These are phyloP conservation scores for Geranomyces michiganensis DNA, from an alignment of 192 early-diverging fungal species.

Conservation along the genomic window DNA sequence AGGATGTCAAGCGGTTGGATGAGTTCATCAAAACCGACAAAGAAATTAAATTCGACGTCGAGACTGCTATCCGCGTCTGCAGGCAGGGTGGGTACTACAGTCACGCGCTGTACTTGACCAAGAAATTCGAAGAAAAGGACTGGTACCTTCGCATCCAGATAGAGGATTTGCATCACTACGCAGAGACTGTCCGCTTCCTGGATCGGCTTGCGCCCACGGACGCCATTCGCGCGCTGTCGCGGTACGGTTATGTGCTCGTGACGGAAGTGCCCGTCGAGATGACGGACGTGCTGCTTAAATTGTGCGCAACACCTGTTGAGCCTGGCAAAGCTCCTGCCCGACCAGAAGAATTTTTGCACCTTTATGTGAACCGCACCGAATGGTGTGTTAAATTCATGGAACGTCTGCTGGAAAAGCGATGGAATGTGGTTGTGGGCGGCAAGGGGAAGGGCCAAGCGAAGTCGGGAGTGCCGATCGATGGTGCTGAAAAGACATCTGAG, in stretches of 20 bases:
- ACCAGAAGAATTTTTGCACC: slow-evolving; percentile 74
- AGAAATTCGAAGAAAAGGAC: slow-evolving; percentile 79
- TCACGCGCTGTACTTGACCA: slow-evolving; percentile 89
- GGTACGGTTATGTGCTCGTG: slow-evolving; percentile 53
- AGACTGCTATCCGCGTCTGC: slow-evolving; percentile 93
- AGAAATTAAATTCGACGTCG: slow-evolving; percentile 79
- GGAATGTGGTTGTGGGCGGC: slow-evolving; percentile 48
- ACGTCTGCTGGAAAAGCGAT: slow-evolving; percentile 75
- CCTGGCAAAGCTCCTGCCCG: slow-evolving; percentile 6
- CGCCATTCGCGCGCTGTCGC: slow-evolving; percentile 31
- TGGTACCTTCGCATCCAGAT: slow-evolving; percentile 87
- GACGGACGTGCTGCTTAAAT: slow-evolving; percentile 50
- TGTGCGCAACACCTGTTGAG: slow-evolving; percentile 36
- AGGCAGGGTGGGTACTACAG: slow-evolving; percentile 86
- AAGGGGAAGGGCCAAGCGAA: slow-evolving; percentile 19
- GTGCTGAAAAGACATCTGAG: slow-evolving; percentile 7
- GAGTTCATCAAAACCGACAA: slow-evolving; percentile 74
- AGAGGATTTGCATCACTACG: slow-evolving; percentile 83
- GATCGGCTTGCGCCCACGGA: slow-evolving; percentile 37
- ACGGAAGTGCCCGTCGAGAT: slow-evolving; percentile 50
- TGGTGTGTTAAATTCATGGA: slow-evolving; percentile 86
- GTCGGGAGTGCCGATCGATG: slow-evolving; percentile 4
- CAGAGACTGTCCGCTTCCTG: slow-evolving; percentile 78
- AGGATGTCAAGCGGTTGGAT: slow-evolving; percentile 82
- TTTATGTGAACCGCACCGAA: slow-evolving; percentile 83